Base-by-base conservation (phyloP, 2,329 filamentous ascomycete species). In the Immersiporthe knoxdaviesiana region DNA sequence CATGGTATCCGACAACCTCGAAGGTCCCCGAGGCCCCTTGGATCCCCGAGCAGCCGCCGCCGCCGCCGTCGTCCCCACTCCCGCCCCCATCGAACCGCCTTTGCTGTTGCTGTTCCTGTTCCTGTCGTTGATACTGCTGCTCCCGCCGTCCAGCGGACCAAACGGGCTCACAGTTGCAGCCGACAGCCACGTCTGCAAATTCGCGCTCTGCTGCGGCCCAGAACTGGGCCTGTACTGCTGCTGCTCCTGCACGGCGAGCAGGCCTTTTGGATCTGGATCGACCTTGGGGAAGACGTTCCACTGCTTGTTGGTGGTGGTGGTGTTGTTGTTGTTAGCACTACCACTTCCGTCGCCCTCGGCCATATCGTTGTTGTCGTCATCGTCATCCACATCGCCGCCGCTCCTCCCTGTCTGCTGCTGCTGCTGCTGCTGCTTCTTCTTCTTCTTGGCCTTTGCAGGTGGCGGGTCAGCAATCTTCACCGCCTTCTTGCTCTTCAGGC, bases 91-190 rank as follows among this genome's bases (percentile, higher is more conserved):
- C 37, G 8, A 12, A 0, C 47, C n/a, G 24, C 27, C 10, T 1
- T 30, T 14, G 52, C 52, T 16, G 32, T 6, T 39, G 64, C 35
- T n/a, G 44, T 18, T n/a, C 6, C 16, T 21, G 50, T 16, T 54
- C 32, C 14, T 37, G 54, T 4, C n/a, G 30, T 7, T 37, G 24
- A 30, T 18, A n/a, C 44, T n/a, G 32, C n/a, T 37, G 32, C 21
- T 8, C 16, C 52, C 6, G 5, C 35, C 21, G 35, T 18, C 47
- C 72, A 63, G 39, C 61, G 61, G 72, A 47, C 71, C 73, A 54
- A 79, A 71, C 3, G 79, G 78, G 63, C 78, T 79, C 8, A 79
- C 77, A 12, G 75, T 76, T 60, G 76, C 77, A 2, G 76, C 74
- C 59, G 74, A 65, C 58, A 81, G 71, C 78, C 78, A 80, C 41